Percentiles rank a stretch among this genome's conserved stretches.
Evolutionary conservation across 495 filamentous ascomycete genomes (phyloP).

Genomic region (Xylaria acuta): DNA sequence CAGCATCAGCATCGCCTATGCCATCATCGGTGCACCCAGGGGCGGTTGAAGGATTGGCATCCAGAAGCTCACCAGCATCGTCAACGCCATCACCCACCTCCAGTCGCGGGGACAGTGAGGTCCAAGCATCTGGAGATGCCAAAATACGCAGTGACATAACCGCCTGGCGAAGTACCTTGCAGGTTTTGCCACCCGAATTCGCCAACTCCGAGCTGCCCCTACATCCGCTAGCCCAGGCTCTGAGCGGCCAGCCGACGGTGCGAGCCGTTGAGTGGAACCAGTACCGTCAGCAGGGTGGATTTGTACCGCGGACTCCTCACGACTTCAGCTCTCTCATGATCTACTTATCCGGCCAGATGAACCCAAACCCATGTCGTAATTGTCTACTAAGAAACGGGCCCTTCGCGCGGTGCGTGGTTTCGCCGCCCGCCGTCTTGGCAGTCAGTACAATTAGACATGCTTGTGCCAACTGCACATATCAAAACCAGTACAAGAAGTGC

Average conservation of each 20-base stretch:
- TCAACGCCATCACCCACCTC: background rate
- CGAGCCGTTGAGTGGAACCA: slow-evolving; percentile 37
- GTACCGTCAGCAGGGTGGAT: slow-evolving; percentile 31
- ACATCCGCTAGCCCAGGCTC: slow-evolving; percentile 32
- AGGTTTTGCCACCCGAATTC: slow-evolving; percentile 29
- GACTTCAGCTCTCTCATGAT: slow-evolving; percentile 40
- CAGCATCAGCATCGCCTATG: background rate
- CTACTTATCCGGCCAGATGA: slow-evolving; percentile 38
- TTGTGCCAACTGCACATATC: slow-evolving; percentile 40
- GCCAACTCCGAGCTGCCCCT: slow-evolving; percentile 14
- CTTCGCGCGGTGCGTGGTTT: slow-evolving; percentile 32
- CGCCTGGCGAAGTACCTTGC: slow-evolving; percentile 31
- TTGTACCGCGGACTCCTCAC: slow-evolving; percentile 29
- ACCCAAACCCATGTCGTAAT: slow-evolving; percentile 37
- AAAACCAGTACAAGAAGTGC: slow-evolving; percentile 36
- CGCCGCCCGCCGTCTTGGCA: slow-evolving; percentile 32
- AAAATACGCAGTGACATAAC: slow-evolving; percentile 24
- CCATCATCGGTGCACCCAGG: background rate
- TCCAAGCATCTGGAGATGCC: background rate
- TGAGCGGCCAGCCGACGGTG: slow-evolving; percentile 28
- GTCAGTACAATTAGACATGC: slow-evolving; percentile 31
- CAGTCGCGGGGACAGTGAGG: slow-evolving; percentile 16
- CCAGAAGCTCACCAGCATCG: background rate
- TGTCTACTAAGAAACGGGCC: slow-evolving; percentile 35
- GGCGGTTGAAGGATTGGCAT: background rate